phyloP scores from a whole-genome alignment of 2,329 filamentous ascomycete species.

The Scedosporium boydii region DNA sequence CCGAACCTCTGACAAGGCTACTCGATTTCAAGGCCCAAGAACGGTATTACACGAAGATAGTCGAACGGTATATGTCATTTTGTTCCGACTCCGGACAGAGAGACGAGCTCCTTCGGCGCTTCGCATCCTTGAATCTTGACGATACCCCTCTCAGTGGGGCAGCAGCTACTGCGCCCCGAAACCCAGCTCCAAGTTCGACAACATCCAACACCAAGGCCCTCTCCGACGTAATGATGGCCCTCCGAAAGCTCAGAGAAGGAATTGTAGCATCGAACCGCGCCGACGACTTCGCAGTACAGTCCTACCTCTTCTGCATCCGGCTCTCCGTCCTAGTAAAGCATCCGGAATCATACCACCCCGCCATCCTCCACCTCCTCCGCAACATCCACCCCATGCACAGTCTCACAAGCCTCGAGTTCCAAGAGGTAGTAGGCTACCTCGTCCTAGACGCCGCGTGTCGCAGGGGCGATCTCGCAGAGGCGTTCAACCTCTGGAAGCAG shows the following conservation, averaged over 20 bases:
- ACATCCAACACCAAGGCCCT: constrained; percentile 51
- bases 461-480: constrained; percentile 62
- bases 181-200: constrained; percentile 9
- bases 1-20: constrained; percentile 35
- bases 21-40: constrained; percentile 72
- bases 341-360: constrained; percentile 82
- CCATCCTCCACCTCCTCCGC: constrained; percentile 69
- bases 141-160: background rate
- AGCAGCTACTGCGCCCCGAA: background rate
- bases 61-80: constrained; percentile 82
- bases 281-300: constrained; percentile 77
- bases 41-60: constrained; percentile 76
- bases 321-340: constrained; percentile 72
- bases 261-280: constrained; percentile 68
- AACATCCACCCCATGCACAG: constrained; percentile 58
- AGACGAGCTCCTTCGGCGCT: constrained; percentile 65
- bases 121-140: constrained; percentile 48
- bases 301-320: constrained; percentile 85
- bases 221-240: constrained; percentile 65
- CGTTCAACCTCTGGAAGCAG: constrained; percentile 54
- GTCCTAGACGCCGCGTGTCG: constrained; percentile 86
- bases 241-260: constrained; percentile 87
- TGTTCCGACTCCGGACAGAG: constrained; percentile 65
- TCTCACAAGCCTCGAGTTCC: constrained; percentile 61
- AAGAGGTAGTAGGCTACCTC: constrained; percentile 71